Evolutionary conservation across 768 basidiomycete species (phyloP), one percentile per base, ranked within the genome.

Genomic region (Solioccasus polychromus): DNA sequence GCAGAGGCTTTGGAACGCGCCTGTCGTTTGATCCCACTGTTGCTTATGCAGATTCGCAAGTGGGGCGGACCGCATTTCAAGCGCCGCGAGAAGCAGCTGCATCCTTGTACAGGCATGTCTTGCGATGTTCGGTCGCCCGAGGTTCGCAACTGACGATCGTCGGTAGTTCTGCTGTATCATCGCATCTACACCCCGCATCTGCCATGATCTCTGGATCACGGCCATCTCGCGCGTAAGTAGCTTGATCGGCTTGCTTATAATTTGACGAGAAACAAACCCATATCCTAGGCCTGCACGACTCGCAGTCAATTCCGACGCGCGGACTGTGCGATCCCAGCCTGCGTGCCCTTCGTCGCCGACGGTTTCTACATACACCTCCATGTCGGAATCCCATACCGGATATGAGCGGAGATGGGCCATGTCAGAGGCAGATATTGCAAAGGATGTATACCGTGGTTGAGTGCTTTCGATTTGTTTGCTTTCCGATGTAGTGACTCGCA

Each of bases 31-130:
- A 77, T 58, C 74, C 73, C 22, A 72, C 70, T 8, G 50, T 75
- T 36, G 80, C 80, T 12, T 82, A 82, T 54, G 44, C 59, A 14
- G 60, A 48, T 31, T 51, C 48, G 23, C 49, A 48, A 38, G 50
- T 50, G n/a, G 44, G 43, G 37, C 34, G 23, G 47, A 28, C 31
- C 23, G 5, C 31, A 6, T 19, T 12, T 7, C 18, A 42, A 48
- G 39, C 48, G 20, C 57, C 53, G n/a, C 52, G 46, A 18, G 42
- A 52, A n/a, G 35, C 52, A 2, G 50, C 76, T 2, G 51, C 69
- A 14, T 68, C 76, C 3, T 73, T 85, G 24, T 87, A 86, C 68
- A 81, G 77, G 85, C 79, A 53, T 39, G 74, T 35, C 20, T 18
- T n/a, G n/a, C 18, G 28, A 12, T 28, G 28, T n/a, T n/a, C n/a